phyloP scores from a whole-genome alignment of 2,329 filamentous ascomycete species.

The Peltaster fructicola region DNA sequence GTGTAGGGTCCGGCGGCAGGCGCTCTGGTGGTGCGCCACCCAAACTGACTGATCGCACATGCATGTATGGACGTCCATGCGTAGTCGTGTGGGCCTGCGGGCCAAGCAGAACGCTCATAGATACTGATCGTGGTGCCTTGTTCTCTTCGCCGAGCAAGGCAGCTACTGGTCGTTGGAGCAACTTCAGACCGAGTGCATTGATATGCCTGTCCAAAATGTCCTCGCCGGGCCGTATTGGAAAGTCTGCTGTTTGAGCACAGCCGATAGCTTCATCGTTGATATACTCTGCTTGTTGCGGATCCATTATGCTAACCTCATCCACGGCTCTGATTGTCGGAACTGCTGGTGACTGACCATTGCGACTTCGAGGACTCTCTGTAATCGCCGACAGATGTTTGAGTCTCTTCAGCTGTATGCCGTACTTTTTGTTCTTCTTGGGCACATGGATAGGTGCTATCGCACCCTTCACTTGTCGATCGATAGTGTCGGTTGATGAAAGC shows the following conservation, averaged over 20 bases:
- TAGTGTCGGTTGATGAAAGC: constrained; percentile 22
- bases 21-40: constrained; percentile 16
- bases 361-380: constrained; percentile 21
- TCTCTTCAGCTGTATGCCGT: constrained; percentile 8
- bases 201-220: too few relatives aligned
- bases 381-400: constrained; percentile 21
- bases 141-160: constrained; percentile 8
- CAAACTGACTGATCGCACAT: constrained; percentile 18
- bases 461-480: too few relatives aligned
- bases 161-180: too few relatives aligned
- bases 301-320: not conserved
- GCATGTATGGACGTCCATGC: constrained; percentile 9
- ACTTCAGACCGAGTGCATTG: too few relatives aligned
- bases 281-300: constrained; percentile 7
- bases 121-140: constrained; percentile 12
- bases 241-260: constrained; percentile 2
- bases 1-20: constrained; percentile 24
- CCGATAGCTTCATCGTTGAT: constrained; percentile 6
- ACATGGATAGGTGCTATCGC: too few relatives aligned
- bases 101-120: constrained; percentile 11
- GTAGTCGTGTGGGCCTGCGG: constrained; percentile 6
- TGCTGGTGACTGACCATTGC: constrained; percentile 10
- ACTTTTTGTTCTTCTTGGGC: constrained; percentile 10
- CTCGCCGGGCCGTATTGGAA: too few relatives aligned
- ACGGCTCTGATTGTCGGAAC: constrained; percentile 5